Evolutionary conservation across 2,329 filamentous ascomycete genomes (phyloP), one percentile per base, ranked within the genome.

Genomic region (Setomelanomma holmii): DNA sequence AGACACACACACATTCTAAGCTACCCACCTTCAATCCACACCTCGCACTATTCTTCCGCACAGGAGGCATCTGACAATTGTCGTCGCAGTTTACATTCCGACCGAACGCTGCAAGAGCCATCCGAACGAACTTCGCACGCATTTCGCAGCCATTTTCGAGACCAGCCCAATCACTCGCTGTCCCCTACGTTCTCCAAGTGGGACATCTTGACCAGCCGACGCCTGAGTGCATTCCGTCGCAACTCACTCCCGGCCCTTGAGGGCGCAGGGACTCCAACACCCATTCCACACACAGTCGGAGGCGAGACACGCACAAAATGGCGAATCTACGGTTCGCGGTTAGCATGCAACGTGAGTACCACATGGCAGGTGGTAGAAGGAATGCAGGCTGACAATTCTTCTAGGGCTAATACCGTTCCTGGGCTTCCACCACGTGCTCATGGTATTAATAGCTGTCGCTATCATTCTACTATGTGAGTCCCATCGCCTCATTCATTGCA

Each of bases 401-500:
- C 45, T 49, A 84, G 82, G 83, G 67, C 77, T 86, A 67, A 77
- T 87, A 74, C 83, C 84, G 53, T 80, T 85, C 72, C 78, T 88
- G 60, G 85, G 85, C 56, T 88, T 86, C 86, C 86, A 88, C 71
- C 86, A 99, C 86, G 89, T 98, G 61, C 85, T 99, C 75, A 99
- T 99, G 95, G 91, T 99, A 67, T 80, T 99, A 63, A 96, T 99
- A 71, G 93, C 90, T 49, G 81, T 97, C 53, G 86, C 93, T 40
- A 96, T 99, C 70, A 96, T 99, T 76, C 81, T 99, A 73, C 83
- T 99, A 63, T 98, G 93, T 96, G 82, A 79, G 91, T 84, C 24
- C 50, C 27, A 19, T 21, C 40, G 36, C 30, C 16, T 39, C 14
- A 30, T 30, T 7, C 12, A 53, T 19, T 52, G 58, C 63, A 48